phyloP scores from a whole-genome alignment of 148 eudicot genomes.

The Linanthus parryae region DNA sequence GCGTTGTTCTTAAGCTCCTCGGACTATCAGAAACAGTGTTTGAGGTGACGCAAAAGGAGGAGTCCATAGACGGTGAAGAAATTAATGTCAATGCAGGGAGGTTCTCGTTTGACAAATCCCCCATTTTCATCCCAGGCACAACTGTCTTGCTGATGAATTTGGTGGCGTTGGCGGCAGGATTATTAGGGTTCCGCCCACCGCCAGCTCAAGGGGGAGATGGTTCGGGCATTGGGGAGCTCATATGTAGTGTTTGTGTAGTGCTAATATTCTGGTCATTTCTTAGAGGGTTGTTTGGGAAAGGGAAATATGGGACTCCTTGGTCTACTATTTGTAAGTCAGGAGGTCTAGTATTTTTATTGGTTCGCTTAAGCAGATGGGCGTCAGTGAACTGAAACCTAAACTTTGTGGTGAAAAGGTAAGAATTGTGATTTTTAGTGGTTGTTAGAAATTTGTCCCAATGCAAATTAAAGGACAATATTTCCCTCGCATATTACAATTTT shows the following conservation, averaged over 20 bases:
- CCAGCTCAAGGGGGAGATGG: background rate
- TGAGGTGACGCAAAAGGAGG: conserved; percentile 30
- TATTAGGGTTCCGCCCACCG: background rate
- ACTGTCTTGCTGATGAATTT: conserved; percentile 20
- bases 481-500: too few relatives aligned
- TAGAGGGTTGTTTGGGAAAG: conserved; percentile 28
- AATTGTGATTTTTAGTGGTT: too few relatives aligned
- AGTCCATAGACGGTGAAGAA: background rate
- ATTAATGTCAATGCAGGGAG: conserved; percentile 5
- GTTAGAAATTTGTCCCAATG: too few relatives aligned
- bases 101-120: conserved; percentile 26
- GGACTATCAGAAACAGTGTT: conserved; percentile 19
- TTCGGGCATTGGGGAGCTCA: conserved; percentile 18
- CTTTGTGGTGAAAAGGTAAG: too few relatives aligned
- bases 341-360: conserved; percentile 17
- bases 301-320: conserved; percentile 31
- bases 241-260: conserved; percentile 17
- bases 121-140: conserved; percentile 23
- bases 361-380: conserved; percentile 12
- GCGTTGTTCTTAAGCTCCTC: conserved; percentile 15
- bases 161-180: conserved; percentile 6
- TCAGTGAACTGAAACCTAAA: too few relatives aligned
- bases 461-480: too few relatives aligned
- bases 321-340: conserved; percentile 23
- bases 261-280: conserved; percentile 17